Conservation (phyloP, 352 stramenopile species). For the Phytopythium sindhum region DNA sequence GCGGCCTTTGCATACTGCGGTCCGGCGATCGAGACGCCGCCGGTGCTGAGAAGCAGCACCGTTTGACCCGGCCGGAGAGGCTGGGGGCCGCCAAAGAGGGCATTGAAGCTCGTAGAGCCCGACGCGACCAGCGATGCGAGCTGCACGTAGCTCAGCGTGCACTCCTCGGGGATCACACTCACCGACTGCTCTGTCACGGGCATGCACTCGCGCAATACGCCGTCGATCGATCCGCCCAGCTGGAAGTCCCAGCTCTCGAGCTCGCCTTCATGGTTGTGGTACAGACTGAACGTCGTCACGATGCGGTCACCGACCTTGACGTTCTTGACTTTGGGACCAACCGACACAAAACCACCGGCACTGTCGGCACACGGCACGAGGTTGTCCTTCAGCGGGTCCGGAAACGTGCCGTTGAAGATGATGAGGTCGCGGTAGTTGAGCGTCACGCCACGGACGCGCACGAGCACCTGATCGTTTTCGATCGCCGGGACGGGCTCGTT, state of each 20-base stretch:
- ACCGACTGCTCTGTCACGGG: conserved; percentile 15
- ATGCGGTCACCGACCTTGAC: conserved; percentile 19
- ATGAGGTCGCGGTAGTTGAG: conserved; percentile 18
- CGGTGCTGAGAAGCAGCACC: conserved; percentile 20
- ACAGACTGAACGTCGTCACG: conserved; percentile 24
- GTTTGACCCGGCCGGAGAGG: conserved; percentile 15
- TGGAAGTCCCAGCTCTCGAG: conserved; percentile 13
- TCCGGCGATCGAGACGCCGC: conserved; percentile 26
- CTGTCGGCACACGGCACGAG: conserved; percentile 20
- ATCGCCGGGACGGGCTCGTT: conserved; percentile 10
- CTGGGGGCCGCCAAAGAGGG: conserved; percentile 15
- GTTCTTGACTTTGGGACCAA: conserved; percentile 16
- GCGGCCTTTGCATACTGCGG: conserved; percentile 26
- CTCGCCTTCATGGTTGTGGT: conserved; percentile 2
- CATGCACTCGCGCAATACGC: conserved; percentile 21
- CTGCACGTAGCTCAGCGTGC: conserved; percentile 22
- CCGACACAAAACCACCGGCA: conserved; percentile 16
- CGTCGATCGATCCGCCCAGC: conserved; percentile 21
- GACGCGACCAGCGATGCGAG: conserved; percentile 23
- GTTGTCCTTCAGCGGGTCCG: conserved; percentile 14
- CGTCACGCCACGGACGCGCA: conserved; percentile 17
- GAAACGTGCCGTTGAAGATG: conserved; percentile 11
- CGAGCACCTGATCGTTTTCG: conserved; percentile 13
- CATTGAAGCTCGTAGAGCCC: conserved; percentile 23
- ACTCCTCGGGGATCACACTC: conserved; percentile 19